Evolutionary conservation across 1,139 yeast genomes (phyloP).

Genomic region (Suhomyces bolitotheri): DNA sequence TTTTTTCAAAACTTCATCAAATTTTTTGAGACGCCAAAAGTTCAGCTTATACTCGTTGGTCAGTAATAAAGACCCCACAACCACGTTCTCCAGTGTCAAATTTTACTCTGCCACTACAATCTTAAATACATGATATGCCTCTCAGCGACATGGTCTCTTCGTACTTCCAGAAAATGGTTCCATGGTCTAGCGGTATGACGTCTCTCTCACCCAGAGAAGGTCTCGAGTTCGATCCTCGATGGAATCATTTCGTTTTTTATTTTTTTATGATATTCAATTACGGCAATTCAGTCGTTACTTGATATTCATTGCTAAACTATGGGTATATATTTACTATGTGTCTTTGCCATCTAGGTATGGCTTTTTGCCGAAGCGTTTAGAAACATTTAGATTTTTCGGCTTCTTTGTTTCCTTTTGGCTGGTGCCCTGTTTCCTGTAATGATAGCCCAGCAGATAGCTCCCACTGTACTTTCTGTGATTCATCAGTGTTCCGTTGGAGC

Average conservation of each 20-base stretch:
- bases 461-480: conserved; percentile 9
- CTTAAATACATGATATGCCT: too few relatives aligned
- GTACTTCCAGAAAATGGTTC: conserved; percentile 12
- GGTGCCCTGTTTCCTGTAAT: conserved; percentile 8
- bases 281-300: too few relatives aligned
- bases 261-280: background rate
- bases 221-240: conserved; percentile 19
- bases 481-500: conserved; percentile 4
- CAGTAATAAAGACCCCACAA: too few relatives aligned
- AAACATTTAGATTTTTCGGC: conserved; percentile 15
- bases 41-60: too few relatives aligned
- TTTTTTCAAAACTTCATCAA: too few relatives aligned
- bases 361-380: conserved; percentile 17
- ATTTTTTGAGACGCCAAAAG: too few relatives aligned
- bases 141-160: too few relatives aligned
- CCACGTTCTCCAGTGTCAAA: too few relatives aligned
- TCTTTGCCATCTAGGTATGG: too few relatives aligned
- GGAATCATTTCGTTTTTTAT: conserved; percentile 13
- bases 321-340: too few relatives aligned
- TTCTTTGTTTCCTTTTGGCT: conserved; percentile 8
- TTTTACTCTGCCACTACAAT: too few relatives aligned
- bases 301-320: too few relatives aligned
- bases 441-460: conserved; percentile 10
- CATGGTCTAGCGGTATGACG: conserved; percentile 20
- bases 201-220: conserved; percentile 18